These are phyloP conservation scores for Yarrowia sp. DNA, from an alignment of 805 yeast species.

Conservation along the genomic window DNA sequence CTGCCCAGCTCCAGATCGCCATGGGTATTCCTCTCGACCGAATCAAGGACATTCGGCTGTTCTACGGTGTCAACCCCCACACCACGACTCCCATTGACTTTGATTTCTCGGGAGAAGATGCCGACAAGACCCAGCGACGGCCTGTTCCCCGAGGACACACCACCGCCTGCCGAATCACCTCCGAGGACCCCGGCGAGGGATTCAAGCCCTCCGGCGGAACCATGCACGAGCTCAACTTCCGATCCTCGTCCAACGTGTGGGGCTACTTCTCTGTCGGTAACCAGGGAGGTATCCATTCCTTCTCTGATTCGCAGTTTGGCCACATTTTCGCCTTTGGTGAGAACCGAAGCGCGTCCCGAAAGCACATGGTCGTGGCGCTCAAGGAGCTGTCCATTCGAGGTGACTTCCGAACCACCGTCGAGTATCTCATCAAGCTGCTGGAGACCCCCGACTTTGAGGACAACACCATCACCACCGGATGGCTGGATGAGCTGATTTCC, in stretches of 20 bases:
- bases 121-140: slow-evolving; percentile 80
- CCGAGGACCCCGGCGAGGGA: slow-evolving; percentile 99
- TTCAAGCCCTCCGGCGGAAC: slow-evolving; percentile 99
- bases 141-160: slow-evolving; percentile 98
- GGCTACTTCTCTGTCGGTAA: slow-evolving; percentile 98
- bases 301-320: slow-evolving; percentile 98
- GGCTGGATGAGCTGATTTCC: slow-evolving; percentile 96
- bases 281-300: slow-evolving; percentile 96
- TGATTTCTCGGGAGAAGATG: slow-evolving; percentile 75
- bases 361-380: slow-evolving; percentile 98
- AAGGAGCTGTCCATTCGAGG: slow-evolving; percentile 97
- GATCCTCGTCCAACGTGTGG: slow-evolving; percentile 98
- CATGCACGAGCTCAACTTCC: slow-evolving; percentile 92
- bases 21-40: slow-evolving; percentile 99
- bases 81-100: slow-evolving; percentile 89
- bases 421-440: slow-evolving; percentile 89
- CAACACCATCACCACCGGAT: slow-evolving; percentile 96
- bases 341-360: slow-evolving; percentile 96
- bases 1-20: slow-evolving; percentile 98
- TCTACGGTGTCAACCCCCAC: slow-evolving; percentile 96
- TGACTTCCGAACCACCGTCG: slow-evolving; percentile 98
- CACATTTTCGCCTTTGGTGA: slow-evolving; percentile 99
- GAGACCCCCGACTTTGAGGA: slow-evolving; percentile 97
- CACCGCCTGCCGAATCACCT: slow-evolving; percentile 98
- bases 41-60: slow-evolving; percentile 87